A percentile compares a stretch with the other conserved stretches of the same genome.
Conservation (phyloP, 495 filamentous ascomycete genomes). For the Aspergillus kassunensis region DNA sequence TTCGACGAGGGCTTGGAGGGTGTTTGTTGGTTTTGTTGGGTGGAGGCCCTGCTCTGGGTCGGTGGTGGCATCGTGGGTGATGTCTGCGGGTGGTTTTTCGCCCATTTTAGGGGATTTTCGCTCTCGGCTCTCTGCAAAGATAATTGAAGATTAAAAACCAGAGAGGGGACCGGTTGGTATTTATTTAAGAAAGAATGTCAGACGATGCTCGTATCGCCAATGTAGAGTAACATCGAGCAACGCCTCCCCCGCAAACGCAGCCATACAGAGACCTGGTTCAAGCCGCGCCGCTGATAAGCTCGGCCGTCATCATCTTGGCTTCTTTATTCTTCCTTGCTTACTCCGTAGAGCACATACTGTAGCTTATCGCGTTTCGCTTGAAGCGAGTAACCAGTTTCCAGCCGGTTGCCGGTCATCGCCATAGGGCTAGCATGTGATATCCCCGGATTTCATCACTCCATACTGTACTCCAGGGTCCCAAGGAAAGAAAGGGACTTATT, state of each 20-base stretch:
- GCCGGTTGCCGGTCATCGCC: not conserved
- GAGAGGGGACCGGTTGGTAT: too few species aligned
- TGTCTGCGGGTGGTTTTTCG: slow-evolving; percentile 8
- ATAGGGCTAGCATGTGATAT: too few species aligned
- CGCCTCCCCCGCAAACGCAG: slow-evolving; percentile 7
- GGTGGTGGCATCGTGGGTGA: too few species aligned
- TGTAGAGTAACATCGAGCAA: not conserved
- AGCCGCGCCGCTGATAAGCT: slow-evolving; percentile 9
- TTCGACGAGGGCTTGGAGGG: slow-evolving; percentile 29
- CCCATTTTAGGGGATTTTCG: not conserved
- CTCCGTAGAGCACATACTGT: not conserved
- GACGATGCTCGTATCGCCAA: not conserved
- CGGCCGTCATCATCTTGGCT: not conserved
- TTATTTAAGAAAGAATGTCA: not conserved
- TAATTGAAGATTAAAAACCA: too few species aligned
- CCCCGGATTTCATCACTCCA: too few species aligned
- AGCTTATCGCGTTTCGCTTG: not conserved
- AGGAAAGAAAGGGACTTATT: too few species aligned
- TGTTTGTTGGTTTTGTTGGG: slow-evolving; percentile 14
- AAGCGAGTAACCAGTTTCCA: not conserved
- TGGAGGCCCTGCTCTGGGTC: too few species aligned
- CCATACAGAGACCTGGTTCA: not conserved
- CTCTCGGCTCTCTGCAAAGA: not conserved
- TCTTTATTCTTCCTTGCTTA: not conserved
- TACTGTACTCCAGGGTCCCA: too few species aligned